These are phyloP conservation scores for Lasiodiplodia sp. DNA, from an alignment of 2,329 filamentous ascomycete species.

Conservation along the genomic window DNA sequence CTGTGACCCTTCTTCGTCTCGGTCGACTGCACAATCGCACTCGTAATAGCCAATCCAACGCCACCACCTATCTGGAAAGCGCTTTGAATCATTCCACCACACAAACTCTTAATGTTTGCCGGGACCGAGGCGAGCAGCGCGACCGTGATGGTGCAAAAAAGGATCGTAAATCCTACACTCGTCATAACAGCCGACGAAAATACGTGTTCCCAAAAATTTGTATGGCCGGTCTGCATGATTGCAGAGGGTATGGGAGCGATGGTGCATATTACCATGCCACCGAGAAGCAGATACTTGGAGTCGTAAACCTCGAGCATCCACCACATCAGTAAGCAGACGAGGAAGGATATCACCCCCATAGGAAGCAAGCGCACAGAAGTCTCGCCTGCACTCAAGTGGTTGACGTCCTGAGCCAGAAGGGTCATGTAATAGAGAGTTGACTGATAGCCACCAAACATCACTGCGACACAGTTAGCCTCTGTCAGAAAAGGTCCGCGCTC, in stretches of 20 bases:
- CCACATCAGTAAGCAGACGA: constrained; percentile 33
- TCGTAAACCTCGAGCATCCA: constrained; percentile 46
- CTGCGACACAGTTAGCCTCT: background rate
- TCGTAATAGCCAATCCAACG: constrained; percentile 49
- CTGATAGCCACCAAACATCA: constrained; percentile 53
- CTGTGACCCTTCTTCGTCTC: constrained; percentile 47
- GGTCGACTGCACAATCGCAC: constrained; percentile 48
- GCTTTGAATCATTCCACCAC: constrained; percentile 54
- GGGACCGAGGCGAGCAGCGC: constrained; percentile 51
- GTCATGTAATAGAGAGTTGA: constrained; percentile 54
- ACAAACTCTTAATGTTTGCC: constrained; percentile 50
- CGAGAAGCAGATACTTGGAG: constrained; percentile 46
- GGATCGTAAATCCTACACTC: constrained; percentile 50
- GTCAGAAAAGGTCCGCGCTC: background rate
- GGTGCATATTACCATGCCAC: constrained; percentile 46
- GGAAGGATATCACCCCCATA: constrained; percentile 51
- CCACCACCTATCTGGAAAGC: constrained; percentile 54
- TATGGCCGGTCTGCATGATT: constrained; percentile 34
- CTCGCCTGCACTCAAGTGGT: constrained; percentile 48
- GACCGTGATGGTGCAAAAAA: constrained; percentile 53
- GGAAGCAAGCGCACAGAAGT: constrained; percentile 52
- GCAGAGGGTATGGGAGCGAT: constrained; percentile 47
- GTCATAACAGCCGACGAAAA: constrained; percentile 50
- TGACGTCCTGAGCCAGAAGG: constrained; percentile 50
- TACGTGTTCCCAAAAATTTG: constrained; percentile 47